Base-by-base conservation (phyloP, 108 stramenopile genomes). In the Fragilaria crotonensis region DNA sequence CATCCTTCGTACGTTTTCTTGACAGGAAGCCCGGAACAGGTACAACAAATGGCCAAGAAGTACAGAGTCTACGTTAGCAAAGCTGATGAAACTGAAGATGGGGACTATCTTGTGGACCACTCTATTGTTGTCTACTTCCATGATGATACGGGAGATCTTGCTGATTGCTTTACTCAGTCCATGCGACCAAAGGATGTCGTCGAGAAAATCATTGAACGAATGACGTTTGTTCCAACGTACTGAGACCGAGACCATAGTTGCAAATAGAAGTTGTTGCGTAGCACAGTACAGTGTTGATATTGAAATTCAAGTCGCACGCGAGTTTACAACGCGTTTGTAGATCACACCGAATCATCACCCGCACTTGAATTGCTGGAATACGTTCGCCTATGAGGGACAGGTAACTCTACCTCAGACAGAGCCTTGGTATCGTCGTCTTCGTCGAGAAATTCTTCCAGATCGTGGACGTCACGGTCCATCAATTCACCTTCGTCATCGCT, bases 81-180 rank as follows among this genome's bases (percentile, higher is more conserved):
- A 59, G 91, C 89, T 5, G 92, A 95, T 59, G 97, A 98, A 62
- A 84, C 84, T 18, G 92, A 96, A 25, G 97, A 96, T 70, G 99
- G 97, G 14, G 97, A 99, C 54, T 99, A 99, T 70, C 67, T 99
- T 19, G 95, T 99, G 0, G 99, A 99, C 78, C 99, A 99, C 68
- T 94, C 92, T 41, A 99, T 99, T 78, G 99, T 98, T 0, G 75
- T 98, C 48, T 98, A 98, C 76, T 95, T 98, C 54, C 81, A 96
- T 57, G 95, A 88, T 52, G 93, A 96, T 21, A 80, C 88, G 26
- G 99, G 99, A n/a, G 85, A 95, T 50, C 84, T 99, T 49, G 63
- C 95, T 3, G 97, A 99, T 65, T 98, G 97, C 59, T 99, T 92
- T 69, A 98, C 99, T 33, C 99, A 99, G 76, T 84, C 88, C 31